Conservation (phyloP, 768 basidiomycete genomes). For the Macrolepiota albuminosa region DNA sequence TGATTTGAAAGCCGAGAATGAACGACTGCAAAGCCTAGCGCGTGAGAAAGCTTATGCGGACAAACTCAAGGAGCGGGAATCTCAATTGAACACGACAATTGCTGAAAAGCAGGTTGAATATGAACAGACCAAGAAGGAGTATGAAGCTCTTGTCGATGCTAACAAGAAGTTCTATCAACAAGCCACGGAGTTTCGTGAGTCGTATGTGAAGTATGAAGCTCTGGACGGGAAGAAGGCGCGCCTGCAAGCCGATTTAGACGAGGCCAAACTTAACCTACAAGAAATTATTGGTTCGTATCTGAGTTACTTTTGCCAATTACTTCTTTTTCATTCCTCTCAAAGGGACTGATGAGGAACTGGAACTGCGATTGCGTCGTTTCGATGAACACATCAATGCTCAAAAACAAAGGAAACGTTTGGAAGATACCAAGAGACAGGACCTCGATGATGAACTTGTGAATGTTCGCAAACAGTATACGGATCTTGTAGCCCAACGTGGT, state of each 20-base stretch:
- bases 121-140: slow-evolving; percentile 62
- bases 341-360: slow-evolving; percentile 76
- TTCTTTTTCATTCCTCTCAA: not conserved
- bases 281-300: slow-evolving; percentile 57
- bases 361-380: slow-evolving; percentile 50
- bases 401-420: slow-evolving; percentile 41
- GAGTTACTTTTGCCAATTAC: not conserved
- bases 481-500: slow-evolving; percentile 59
- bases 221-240: slow-evolving; percentile 59
- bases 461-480: slow-evolving; percentile 48
- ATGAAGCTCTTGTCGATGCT: slow-evolving; percentile 60
- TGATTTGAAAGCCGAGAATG: slow-evolving; percentile 92
- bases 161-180: slow-evolving; percentile 80
- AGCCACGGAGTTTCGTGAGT: slow-evolving; percentile 81
- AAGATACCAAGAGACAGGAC: slow-evolving; percentile 52
- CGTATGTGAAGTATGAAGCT: slow-evolving; percentile 66
- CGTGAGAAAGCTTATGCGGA: slow-evolving; percentile 85
- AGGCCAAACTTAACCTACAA: slow-evolving; percentile 58
- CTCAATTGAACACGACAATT: slow-evolving; percentile 57
- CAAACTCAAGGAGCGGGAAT: slow-evolving; percentile 65
- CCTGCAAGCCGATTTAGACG: slow-evolving; percentile 55
- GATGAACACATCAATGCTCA: slow-evolving; percentile 51
- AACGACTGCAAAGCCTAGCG: slow-evolving; percentile 70
- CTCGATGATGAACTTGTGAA: slow-evolving; percentile 54
- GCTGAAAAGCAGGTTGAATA: slow-evolving; percentile 68